phyloP scores from a whole-genome alignment of 306 rosid genomes.

The Quercus variabilis region DNA sequence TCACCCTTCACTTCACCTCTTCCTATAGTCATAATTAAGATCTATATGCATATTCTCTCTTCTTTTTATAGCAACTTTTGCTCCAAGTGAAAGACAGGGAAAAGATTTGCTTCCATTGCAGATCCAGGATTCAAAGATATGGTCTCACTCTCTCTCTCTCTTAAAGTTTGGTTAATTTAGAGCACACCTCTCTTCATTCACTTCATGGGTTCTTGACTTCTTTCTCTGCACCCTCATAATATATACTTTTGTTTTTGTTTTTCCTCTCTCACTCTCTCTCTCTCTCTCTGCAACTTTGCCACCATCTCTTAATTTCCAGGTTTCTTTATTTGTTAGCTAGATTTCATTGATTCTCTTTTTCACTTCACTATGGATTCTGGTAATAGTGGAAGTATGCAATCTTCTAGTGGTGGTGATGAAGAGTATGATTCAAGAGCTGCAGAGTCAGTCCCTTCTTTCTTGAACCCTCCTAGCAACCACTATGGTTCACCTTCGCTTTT shows the following conservation, averaged over 20 bases:
- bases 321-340: conserved; percentile 1
- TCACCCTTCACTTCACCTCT: conserved; percentile 1
- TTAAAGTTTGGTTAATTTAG: background rate
- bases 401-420: conserved; percentile 85
- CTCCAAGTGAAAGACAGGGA: conserved; percentile 53
- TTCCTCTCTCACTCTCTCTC: background rate
- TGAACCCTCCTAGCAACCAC: conserved; percentile 28
- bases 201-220: conserved; percentile 11
- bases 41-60: conserved; percentile 41
- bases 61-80: conserved; percentile 50
- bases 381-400: conserved; percentile 71
- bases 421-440: conserved; percentile 63
- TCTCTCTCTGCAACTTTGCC: background rate
- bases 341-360: background rate
- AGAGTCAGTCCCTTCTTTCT: conserved; percentile 25
- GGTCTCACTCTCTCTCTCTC: background rate
- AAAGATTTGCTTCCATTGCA: conserved; percentile 56
- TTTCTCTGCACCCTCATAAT: conserved; percentile 12
- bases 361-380: conserved; percentile 71
- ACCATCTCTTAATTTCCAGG: conserved; percentile 8
- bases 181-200: background rate
- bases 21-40: conserved; percentile 28
- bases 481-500: conserved; percentile 26
- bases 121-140: conserved; percentile 47
- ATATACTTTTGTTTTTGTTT: background rate